Evolutionary conservation across 169 alveolate genomes (phyloP), one percentile per base, ranked within the genome.

Genomic region (Perkinsus olseni): DNA sequence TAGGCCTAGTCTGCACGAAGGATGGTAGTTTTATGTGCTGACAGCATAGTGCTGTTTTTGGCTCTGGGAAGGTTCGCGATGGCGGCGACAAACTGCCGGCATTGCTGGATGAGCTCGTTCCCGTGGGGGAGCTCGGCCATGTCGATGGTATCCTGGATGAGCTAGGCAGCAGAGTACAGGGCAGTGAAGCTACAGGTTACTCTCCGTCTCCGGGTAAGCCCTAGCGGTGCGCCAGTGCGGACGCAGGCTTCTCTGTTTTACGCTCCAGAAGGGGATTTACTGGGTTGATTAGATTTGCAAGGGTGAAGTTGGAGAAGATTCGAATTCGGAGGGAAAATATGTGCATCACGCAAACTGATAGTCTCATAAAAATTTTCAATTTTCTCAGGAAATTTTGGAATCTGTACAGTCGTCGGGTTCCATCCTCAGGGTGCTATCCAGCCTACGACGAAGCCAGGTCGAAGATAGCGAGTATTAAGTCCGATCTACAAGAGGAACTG

Each of bases 401-500:
- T n/a, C n/a, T n/a, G n/a, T n/a, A n/a, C n/a, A n/a, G n/a, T n/a
- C n/a, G n/a, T n/a, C n/a, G n/a, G n/a, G n/a, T n/a, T n/a, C n/a
- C n/a, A n/a, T n/a, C n/a, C 82, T 13, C 17, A 62, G 82, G 93
- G 8, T 48, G 39, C 37, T 50, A 21, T 38, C 38, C 74, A 74
- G 91, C 39, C 36, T 92, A 51, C 74, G 93, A 92, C 51, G 91
- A 37, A 17, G 24, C 39, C 45, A 39, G 11, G 38, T 13, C 74
- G 11, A 39, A 38, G 92, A 39, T 37, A 39, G 74, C 39, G 74
- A 91, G 48, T 20, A 38, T 91, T 38, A 28, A 91, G 51, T 24
- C 36, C 3, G 91, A 91, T 21, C 92, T 93, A 37, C 93, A 93
- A 34, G 11, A 36, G 34, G 93, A 93, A 24, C 91, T 94, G 51